Evolutionary conservation across 495 filamentous ascomycete genomes (phyloP).

Genomic region (Daldinia childiae): DNA sequence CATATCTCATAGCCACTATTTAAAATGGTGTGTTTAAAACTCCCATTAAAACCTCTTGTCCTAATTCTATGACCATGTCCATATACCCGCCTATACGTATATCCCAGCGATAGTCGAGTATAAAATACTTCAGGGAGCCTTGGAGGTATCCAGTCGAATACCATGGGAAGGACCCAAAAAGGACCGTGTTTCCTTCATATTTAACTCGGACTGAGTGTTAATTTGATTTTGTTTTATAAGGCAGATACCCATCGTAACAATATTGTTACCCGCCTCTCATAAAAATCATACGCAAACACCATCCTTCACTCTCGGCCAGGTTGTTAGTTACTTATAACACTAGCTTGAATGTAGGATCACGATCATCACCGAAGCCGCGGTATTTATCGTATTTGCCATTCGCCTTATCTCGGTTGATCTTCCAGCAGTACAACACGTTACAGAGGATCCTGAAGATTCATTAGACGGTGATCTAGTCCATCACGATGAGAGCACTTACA

Average conservation of each 20-base stretch:
- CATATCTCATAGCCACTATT: slow-evolving; percentile 15
- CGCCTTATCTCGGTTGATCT: slow-evolving; percentile 72
- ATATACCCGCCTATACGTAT: background rate
- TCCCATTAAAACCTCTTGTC: background rate
- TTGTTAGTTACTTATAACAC: slow-evolving; percentile 57
- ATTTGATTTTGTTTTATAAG: slow-evolving; percentile 4
- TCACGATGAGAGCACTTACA: slow-evolving; percentile 59
- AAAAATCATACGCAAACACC: background rate
- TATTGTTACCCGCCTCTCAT: background rate
- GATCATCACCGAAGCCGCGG: slow-evolving; percentile 68
- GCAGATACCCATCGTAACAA: slow-evolving; percentile 3
- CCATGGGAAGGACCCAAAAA: slow-evolving; percentile 7
- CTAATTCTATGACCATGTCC: slow-evolving; percentile 18
- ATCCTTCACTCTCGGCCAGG: background rate
- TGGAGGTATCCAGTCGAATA: slow-evolving; percentile 1
- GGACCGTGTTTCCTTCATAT: background rate
- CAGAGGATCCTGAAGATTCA: slow-evolving; percentile 60
- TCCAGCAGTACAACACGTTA: slow-evolving; percentile 72
- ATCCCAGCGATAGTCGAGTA: background rate
- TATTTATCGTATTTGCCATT: slow-evolving; percentile 69
- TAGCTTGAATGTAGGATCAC: slow-evolving; percentile 71
- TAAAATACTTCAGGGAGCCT: slow-evolving; percentile 7
- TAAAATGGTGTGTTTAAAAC: background rate
- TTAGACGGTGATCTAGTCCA: slow-evolving; percentile 21
- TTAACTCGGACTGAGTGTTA: background rate